Percentiles rank a stretch among this genome's conserved stretches.
Evolutionary conservation across 495 filamentous ascomycete species (phyloP).

Genomic region (Cladorrhinum samala): DNA sequence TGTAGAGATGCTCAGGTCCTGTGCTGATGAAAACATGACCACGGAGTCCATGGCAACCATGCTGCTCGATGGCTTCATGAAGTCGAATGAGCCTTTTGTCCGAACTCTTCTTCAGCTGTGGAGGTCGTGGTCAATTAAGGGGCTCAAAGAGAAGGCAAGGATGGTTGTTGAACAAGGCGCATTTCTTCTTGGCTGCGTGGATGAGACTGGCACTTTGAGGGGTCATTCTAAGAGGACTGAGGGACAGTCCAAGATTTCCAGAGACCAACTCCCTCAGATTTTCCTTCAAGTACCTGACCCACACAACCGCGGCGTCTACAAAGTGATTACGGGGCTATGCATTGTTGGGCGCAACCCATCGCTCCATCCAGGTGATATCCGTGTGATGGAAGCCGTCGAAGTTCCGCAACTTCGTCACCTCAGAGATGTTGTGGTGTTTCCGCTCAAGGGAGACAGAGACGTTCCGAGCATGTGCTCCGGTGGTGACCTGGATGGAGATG

Average conservation of each 20-base stretch:
- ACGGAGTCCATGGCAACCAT: conserved; percentile 68
- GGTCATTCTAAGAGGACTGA: conserved; percentile 47
- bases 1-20: conserved; percentile 57
- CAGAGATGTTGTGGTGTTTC: conserved; percentile 79
- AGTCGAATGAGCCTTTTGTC: conserved; percentile 68
- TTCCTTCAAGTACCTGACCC: conserved; percentile 71
- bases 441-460: conserved; percentile 75
- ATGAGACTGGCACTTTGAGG: conserved; percentile 70
- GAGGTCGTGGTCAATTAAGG: conserved; percentile 75
- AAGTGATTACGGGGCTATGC: conserved; percentile 71
- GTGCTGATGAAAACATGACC: conserved; percentile 80
- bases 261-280: conserved; percentile 67
- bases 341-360: conserved; percentile 88
- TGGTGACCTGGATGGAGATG: conserved; percentile 93
- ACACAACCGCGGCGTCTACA: conserved; percentile 45
- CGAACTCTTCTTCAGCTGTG: conserved; percentile 67
- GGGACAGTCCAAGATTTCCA: conserved; percentile 26
- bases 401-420: conserved; percentile 65
- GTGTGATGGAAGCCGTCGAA: conserved; percentile 81
- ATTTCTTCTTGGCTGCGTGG: conserved; percentile 81
- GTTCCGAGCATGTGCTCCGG: conserved; percentile 92
- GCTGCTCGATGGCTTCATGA: conserved; percentile 75
- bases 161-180: conserved; percentile 78
- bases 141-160: conserved; percentile 86
- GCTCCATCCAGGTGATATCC: conserved; percentile 87